These are phyloP conservation scores for Dictyostelium discoideum DNA, from an alignment of 78 protist species.

Conservation along the genomic window DNA sequence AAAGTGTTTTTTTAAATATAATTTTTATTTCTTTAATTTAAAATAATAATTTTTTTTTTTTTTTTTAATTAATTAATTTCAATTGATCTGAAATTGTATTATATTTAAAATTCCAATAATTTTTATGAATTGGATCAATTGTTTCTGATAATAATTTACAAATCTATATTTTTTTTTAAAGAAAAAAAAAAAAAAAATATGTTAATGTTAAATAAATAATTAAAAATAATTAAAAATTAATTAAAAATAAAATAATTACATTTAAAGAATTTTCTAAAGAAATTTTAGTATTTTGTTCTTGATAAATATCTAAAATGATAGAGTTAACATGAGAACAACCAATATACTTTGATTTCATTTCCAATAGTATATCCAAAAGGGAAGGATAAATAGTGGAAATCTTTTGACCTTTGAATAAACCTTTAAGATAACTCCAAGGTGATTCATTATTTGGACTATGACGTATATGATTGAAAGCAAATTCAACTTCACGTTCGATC, in stretches of 20 bases:
- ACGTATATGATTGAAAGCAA: conserved; percentile 2
- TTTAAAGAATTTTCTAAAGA: conserved; percentile 19
- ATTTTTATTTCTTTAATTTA: no score
- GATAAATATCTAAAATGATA: conserved; percentile 57
- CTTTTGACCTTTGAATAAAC: conserved; percentile 60
- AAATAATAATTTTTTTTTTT: background rate
- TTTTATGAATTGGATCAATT: conserved; percentile 64
- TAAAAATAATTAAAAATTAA: background rate
- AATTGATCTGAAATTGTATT: conserved; percentile 7
- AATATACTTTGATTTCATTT: conserved; percentile 58
- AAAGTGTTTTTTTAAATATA: no score
- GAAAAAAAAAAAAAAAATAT: background rate
- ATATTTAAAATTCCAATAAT: conserved; percentile 61
- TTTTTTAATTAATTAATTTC: background rate
- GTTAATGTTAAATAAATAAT: background rate
- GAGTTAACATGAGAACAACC: conserved; percentile 81
- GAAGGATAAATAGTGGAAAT: background rate
- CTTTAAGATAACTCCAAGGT: conserved; percentile 84
- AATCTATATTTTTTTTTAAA: background rate
- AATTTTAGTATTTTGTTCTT: conserved; percentile 26
- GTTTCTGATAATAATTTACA: conserved; percentile 14
- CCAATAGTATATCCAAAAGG: background rate
- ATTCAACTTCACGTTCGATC: conserved; percentile 36
- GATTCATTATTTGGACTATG: conserved; percentile 85
- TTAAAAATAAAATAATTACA: background rate